Percentiles rank a stretch among this genome's conserved stretches.
phyloP scores from a whole-genome alignment of 108 stramenopile species.

The Nannochloropsis granulata region DNA sequence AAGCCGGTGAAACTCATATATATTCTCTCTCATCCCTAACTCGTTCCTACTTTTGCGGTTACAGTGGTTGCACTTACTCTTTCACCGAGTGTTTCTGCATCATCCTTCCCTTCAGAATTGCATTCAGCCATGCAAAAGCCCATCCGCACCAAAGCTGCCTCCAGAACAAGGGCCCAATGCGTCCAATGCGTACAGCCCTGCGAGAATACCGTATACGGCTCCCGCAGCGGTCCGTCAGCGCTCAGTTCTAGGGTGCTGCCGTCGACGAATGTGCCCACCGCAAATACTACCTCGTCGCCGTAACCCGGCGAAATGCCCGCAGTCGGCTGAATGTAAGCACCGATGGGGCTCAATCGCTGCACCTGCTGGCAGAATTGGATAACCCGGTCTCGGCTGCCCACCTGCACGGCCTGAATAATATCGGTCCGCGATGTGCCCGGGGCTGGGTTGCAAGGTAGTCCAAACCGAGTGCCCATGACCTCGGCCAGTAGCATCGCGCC shows the following conservation, averaged over 20 bases:
- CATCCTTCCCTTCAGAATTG: not conserved
- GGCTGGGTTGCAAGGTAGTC: constrained; percentile 28
- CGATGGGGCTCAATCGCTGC: constrained; percentile 29
- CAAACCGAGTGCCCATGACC: constrained; percentile 17
- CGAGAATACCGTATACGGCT: constrained; percentile 20
- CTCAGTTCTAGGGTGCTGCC: constrained; percentile 33
- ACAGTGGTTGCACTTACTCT: no score
- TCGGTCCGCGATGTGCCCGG: constrained; percentile 22
- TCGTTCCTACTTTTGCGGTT: no score
- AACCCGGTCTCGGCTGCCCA: constrained; percentile 8
- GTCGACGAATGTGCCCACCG: constrained; percentile 34
- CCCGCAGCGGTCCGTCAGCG: constrained; percentile 30
- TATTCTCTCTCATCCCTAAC: no score
- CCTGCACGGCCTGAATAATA: constrained; percentile 32
- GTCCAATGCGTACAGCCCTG: constrained; percentile 38
- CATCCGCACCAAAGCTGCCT: constrained; percentile 21
- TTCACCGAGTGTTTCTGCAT: no score
- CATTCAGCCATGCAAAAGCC: not conserved
- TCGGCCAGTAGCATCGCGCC: constrained; percentile 26
- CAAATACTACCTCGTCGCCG: constrained; percentile 36
- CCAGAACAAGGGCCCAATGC: constrained; percentile 30
- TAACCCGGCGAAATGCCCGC: constrained; percentile 25
- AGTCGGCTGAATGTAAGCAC: constrained; percentile 26
- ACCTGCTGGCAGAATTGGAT: constrained; percentile 31
- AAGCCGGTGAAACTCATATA: no score